Conservation (phyloP, 352 stramenopile genomes). For the Thalassiosira sp. region DNA sequence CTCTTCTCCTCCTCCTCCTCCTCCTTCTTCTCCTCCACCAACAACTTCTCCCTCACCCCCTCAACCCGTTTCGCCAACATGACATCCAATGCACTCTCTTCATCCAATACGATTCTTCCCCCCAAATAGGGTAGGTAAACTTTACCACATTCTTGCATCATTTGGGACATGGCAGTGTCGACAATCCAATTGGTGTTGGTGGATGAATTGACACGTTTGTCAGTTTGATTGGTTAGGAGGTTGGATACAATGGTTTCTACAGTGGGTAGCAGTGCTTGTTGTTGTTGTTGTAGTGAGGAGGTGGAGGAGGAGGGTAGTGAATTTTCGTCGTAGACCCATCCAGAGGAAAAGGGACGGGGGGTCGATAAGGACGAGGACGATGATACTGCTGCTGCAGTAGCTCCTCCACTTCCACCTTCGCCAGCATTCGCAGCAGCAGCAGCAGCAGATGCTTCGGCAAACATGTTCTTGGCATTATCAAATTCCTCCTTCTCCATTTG, state of each 20-base stretch:
- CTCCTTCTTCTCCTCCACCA: slow-evolving; percentile 6
- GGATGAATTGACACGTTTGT: slow-evolving; percentile 12
- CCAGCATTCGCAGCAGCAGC: neutral
- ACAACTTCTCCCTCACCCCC: slow-evolving; percentile 11
- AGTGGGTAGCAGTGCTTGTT: slow-evolving; percentile 19
- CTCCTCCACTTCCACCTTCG: neutral
- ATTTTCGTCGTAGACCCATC: slow-evolving; percentile 36
- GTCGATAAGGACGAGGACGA: slow-evolving; percentile 7
- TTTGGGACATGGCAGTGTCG: slow-evolving; percentile 42
- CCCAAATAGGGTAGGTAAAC: slow-evolving; percentile 33
- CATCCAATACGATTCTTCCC: slow-evolving; percentile 31
- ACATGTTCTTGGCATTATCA: slow-evolving; percentile 36
- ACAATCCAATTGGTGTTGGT: slow-evolving; percentile 26
- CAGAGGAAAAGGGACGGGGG: slow-evolving; percentile 14
- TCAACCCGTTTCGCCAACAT: slow-evolving; percentile 34
- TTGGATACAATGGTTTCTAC: slow-evolving; percentile 19
- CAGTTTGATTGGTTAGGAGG: slow-evolving; percentile 14
- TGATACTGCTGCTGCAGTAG: neutral
- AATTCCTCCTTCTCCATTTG: slow-evolving; percentile 44
- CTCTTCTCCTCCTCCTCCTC: slow-evolving; percentile 5
- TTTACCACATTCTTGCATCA: slow-evolving; percentile 50
- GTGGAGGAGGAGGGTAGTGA: neutral
- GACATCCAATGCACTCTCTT: slow-evolving; percentile 34
- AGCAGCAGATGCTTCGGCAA: slow-evolving; percentile 16
- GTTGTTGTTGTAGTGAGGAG: no score